Conservation (phyloP, 495 filamentous ascomycete genomes). For the Xylaria telfairii region DNA sequence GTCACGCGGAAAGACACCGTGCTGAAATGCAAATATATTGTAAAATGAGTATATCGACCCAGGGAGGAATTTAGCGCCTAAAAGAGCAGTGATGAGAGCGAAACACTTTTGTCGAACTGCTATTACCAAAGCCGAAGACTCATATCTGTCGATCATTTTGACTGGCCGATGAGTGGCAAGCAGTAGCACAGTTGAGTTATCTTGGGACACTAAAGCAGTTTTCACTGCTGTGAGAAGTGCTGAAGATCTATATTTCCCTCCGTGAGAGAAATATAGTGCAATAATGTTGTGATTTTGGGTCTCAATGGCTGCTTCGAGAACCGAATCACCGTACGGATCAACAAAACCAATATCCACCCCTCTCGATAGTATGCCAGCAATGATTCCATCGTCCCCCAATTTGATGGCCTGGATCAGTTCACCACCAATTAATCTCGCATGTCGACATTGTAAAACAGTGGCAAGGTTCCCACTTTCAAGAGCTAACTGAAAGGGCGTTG, state of each 20-base stretch:
- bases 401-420: neutral
- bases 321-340: neutral
- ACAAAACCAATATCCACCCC: neutral
- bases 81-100: neutral
- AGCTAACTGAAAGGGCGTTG: neutral
- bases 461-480: neutral
- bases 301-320: neutral
- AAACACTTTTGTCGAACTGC: neutral
- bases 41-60: neutral
- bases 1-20: no score
- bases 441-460: neutral
- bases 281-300: neutral
- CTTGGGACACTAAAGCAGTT: neutral
- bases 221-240: neutral
- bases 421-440: neutral
- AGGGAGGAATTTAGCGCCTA: neutral
- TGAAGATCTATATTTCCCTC: conserved; percentile 8
- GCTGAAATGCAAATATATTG: no score
- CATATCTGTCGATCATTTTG: neutral
- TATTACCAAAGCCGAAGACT: neutral
- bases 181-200: neutral
- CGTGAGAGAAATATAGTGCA: neutral
- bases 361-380: neutral
- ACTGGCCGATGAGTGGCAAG: neutral
- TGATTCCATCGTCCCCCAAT: neutral